These are phyloP conservation scores for Beverwykella pulmonaria DNA, from an alignment of 495 filamentous ascomycete genomes.

Conservation along the genomic window DNA sequence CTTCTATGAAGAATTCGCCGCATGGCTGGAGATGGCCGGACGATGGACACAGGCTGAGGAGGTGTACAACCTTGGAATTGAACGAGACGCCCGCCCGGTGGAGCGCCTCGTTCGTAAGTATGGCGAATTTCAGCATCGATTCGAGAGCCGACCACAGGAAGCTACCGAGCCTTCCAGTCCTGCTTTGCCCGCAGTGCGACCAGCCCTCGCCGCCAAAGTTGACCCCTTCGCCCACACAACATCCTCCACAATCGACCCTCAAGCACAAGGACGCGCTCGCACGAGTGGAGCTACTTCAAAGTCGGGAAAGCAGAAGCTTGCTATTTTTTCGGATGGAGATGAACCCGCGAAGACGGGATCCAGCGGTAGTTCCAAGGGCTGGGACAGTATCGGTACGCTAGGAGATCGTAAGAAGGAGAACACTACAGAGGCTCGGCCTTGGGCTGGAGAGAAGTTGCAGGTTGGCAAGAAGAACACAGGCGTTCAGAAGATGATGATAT, in stretches of 20 bases:
- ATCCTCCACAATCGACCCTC: constrained; percentile 59
- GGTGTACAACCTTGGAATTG: constrained; percentile 84
- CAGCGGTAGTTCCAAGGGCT: constrained; percentile 63
- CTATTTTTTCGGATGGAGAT: constrained; percentile 83
- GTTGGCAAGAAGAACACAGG: constrained; percentile 75
- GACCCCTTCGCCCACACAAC: constrained; percentile 70
- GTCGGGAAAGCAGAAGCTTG: constrained; percentile 74
- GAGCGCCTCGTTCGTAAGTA: constrained; percentile 85
- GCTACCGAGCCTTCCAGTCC: constrained; percentile 75
- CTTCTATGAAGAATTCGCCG: constrained; percentile 98
- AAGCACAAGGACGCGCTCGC: constrained; percentile 57
- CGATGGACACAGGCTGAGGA: constrained; percentile 93
- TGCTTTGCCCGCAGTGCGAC: constrained; percentile 77
- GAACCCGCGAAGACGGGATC: constrained; percentile 48
- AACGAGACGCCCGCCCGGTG: constrained; percentile 80
- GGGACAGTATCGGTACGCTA: constrained; percentile 88
- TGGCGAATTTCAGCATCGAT: constrained; percentile 81
- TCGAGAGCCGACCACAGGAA: constrained; percentile 61
- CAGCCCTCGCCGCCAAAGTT: constrained; percentile 82
- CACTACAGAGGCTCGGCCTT: constrained; percentile 79
- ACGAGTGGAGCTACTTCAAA: constrained; percentile 59
- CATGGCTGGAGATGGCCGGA: constrained; percentile 82
- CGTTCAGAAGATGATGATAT: constrained; percentile 82
- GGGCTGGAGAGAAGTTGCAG: constrained; percentile 89
- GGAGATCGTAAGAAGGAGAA: constrained; percentile 94